phyloP scores from a whole-genome alignment of 352 stramenopile genomes.

The Pythium brachiatum region DNA sequence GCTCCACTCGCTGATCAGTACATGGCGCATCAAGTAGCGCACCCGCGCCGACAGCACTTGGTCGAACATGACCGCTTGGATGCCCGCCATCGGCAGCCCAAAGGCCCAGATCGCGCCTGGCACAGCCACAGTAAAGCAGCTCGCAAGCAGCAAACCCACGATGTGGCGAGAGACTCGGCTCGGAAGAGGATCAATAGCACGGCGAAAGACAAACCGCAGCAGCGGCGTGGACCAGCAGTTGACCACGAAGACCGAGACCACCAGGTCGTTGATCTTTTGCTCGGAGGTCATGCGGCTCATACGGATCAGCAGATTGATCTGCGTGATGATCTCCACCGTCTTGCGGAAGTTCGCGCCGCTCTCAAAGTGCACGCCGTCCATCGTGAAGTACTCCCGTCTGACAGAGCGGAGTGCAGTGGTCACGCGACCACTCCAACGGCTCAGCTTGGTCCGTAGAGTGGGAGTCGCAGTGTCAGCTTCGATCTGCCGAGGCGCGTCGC shows the following conservation, averaged over 20 bases:
- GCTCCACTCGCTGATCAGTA: conserved; percentile 1
- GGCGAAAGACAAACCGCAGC: conserved; percentile 7
- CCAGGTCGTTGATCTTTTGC: conserved; percentile 9
- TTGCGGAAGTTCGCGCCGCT: conserved; percentile 12
- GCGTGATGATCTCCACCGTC: conserved; percentile 16
- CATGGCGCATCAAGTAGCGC: conserved; percentile 2
- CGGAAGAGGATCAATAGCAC: background rate
- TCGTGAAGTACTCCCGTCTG: conserved; percentile 6
- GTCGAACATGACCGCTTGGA: conserved; percentile 4
- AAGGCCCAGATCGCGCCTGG: conserved; percentile 6
- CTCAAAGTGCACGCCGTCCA: conserved; percentile 16
- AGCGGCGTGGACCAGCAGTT: conserved; percentile 16
- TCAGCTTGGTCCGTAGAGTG: background rate
- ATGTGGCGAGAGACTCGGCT: conserved; percentile 7
- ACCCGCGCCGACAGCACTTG: conserved; percentile 8
- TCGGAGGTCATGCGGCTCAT: conserved; percentile 10
- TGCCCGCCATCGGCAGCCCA: background rate
- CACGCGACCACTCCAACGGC: background rate
- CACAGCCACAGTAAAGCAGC: conserved; percentile 9
- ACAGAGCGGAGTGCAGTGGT: background rate
- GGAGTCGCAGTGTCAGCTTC: too few relatives aligned
- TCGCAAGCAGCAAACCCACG: conserved; percentile 5
- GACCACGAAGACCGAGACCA: background rate
- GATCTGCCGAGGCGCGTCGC: background rate
- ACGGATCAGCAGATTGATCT: conserved; percentile 6